phyloP scores from a whole-genome alignment of 768 basidiomycete species.

The Porpolomopsis calyptriformis region DNA sequence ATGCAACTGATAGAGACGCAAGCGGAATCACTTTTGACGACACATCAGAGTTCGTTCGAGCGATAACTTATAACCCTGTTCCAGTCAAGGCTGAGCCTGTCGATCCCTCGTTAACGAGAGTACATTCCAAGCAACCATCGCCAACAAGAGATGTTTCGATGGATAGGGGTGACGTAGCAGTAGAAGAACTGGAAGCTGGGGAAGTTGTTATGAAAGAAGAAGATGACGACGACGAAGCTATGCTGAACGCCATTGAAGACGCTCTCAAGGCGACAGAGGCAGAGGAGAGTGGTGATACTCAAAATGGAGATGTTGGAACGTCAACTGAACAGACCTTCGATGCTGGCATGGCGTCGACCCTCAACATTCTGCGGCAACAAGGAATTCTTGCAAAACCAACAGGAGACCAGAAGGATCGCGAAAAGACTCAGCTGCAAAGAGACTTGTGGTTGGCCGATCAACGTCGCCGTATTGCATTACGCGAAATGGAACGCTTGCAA shows the following conservation, averaged over 20 bases:
- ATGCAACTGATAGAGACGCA: slow-evolving; percentile 30
- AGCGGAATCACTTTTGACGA: slow-evolving; percentile 84
- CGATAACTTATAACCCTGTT: slow-evolving; percentile 58
- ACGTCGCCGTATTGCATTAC: slow-evolving; percentile 59
- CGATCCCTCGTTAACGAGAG: slow-evolving; percentile 21
- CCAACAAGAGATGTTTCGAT: slow-evolving; percentile 46
- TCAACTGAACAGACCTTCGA: slow-evolving; percentile 70
- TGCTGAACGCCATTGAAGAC: slow-evolving; percentile 70
- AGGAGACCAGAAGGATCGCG: slow-evolving; percentile 62
- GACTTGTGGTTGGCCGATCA: slow-evolving; percentile 89
- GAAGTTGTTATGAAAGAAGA: slow-evolving; percentile 75
- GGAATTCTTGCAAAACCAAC: slow-evolving; percentile 67
- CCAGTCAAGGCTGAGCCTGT: slow-evolving; percentile 39
- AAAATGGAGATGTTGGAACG: slow-evolving; percentile 41
- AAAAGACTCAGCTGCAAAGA: slow-evolving; percentile 70
- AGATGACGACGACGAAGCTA: slow-evolving; percentile 58
- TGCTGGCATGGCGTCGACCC: slow-evolving; percentile 78
- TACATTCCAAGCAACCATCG: slow-evolving; percentile 22
- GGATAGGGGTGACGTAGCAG: slow-evolving; percentile 45
- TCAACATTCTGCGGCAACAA: slow-evolving; percentile 83
- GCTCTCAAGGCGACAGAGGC: slow-evolving; percentile 54
- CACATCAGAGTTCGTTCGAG: slow-evolving; percentile 92
- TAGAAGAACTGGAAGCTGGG: slow-evolving; percentile 75
- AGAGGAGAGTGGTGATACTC: slow-evolving; percentile 35
- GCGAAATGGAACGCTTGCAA: slow-evolving; percentile 71